Conservation (phyloP, 2,329 filamentous ascomycete genomes). For the Aureobasidium subglaciale region DNA sequence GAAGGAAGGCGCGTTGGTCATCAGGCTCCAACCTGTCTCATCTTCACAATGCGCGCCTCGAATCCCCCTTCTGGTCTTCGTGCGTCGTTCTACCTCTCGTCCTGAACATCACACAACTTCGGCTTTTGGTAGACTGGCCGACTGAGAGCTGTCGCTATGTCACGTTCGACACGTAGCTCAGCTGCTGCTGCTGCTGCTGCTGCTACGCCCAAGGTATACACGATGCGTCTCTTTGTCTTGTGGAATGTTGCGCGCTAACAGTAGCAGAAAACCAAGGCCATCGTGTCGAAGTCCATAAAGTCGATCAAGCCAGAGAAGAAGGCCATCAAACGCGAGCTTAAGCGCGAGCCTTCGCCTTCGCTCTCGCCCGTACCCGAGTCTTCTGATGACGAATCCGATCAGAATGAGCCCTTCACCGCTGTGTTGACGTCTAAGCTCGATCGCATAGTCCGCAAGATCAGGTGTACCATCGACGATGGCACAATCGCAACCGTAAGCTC, state of each 20-base stretch:
- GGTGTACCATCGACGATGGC: not conserved
- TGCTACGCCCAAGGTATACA: not conserved
- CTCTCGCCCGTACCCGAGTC: not conserved
- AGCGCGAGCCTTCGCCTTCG: no score
- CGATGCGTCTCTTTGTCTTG: not conserved
- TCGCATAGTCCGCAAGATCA: not conserved
- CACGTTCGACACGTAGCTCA: not conserved
- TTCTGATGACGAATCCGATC: not conserved
- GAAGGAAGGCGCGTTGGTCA: not conserved
- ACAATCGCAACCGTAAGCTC: not conserved
- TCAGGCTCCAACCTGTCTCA: not conserved
- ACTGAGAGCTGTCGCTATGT: no score
- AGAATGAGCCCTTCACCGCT: not conserved
- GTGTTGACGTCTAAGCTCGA: not conserved
- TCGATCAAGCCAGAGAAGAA: not conserved
- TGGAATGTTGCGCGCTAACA: not conserved
- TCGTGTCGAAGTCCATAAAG: not conserved
- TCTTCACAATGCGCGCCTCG: not conserved
- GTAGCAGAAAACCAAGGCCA: not conserved
- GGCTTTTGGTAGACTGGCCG: not conserved
- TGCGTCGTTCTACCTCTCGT: not conserved
- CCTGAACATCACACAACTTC: not conserved
- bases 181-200: not conserved
- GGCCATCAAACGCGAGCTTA: not conserved
- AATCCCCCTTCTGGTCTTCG: not conserved